Base-by-base conservation (phyloP, 768 basidiomycete species). In the Boletus sp. region DNA sequence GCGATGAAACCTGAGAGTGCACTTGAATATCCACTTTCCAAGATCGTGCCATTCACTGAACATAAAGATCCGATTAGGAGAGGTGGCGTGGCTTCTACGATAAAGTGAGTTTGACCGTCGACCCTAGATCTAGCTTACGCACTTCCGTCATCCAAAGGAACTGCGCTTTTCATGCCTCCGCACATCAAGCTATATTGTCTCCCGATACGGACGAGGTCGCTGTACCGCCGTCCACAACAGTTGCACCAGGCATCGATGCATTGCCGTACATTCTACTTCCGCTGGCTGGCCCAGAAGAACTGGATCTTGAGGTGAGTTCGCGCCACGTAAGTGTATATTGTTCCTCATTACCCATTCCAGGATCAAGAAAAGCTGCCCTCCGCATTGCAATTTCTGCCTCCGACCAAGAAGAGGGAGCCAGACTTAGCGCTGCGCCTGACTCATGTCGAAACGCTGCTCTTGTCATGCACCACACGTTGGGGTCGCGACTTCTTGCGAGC, bases 241-340 rank as follows among this genome's bases (percentile, higher is more conserved):
- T 70, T 4, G 83, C 87, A 4, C 83, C 90, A 2, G 93, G 94
- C 5, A 83, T 98, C 34, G 88, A 93, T 70, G 82, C 88, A 2
- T 77, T 98, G 10, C 88, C 92, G 0, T 89, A 85, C 65, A 77
- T 99, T 11, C 78, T 99, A 4, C 80, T 95, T 1, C 96, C 97
- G 0, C 76, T 99, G 2, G 93, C 96, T 39, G 95, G 96, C 7
- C 88, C 93, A 1, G 97, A 98, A 70, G 97, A 98, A 71, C 86
- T 91, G 55, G 94, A 97, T 53, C 77, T 96, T 1, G 95, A 98
- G 57, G 92, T 91, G 60, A 50, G 77, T 43, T 21, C 19, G 27
- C 27, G n/a, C 21, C 25, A 7, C 6, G 11, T 25, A 7, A 5
- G 27, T 3, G 19, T 21, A 58, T 30, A 30, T 44, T 48, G 5